phyloP scores from a whole-genome alignment of 441 rosid species.

The Flueggea neowawraea region DNA sequence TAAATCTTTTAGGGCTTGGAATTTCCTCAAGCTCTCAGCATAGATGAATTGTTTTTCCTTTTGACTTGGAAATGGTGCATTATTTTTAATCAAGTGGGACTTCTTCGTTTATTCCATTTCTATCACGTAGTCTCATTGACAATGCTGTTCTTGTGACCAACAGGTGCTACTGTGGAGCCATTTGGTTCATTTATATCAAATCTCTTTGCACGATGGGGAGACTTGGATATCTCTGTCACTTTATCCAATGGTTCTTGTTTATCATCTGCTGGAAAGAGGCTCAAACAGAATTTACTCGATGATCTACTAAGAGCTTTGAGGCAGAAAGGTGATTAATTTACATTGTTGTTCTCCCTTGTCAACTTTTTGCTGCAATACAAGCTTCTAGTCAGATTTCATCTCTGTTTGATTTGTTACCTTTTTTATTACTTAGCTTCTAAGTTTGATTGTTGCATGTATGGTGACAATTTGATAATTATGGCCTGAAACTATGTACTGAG shows the following conservation, averaged over 20 bases:
- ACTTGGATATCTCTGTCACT: conserved; percentile 79
- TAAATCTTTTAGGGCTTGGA: too few relatives aligned
- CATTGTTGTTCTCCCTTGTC: background rate
- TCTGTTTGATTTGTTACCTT: too few relatives aligned
- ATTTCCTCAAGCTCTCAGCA: too few relatives aligned
- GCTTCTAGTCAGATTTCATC: too few relatives aligned
- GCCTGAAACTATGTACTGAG: too few relatives aligned
- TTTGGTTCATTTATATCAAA: conserved; percentile 91
- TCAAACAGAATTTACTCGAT: conserved; percentile 51
- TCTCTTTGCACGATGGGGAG: conserved; percentile 85
- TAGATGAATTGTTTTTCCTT: too few relatives aligned
- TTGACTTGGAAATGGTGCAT: too few relatives aligned
- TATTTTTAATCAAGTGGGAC: too few relatives aligned
- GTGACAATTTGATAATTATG: too few relatives aligned
- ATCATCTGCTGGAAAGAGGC: conserved; percentile 66
- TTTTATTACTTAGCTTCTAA: too few relatives aligned
- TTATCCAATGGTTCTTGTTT: conserved; percentile 48
- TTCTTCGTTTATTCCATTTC: background rate
- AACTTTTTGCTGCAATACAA: too few relatives aligned
- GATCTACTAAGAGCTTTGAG: conserved; percentile 59
- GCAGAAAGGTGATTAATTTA: conserved; percentile 39
- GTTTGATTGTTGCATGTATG: too few relatives aligned
- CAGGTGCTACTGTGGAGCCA: conserved; percentile 89
- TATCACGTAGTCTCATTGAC: background rate
- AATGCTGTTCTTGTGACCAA: conserved; percentile 18